phyloP scores from a whole-genome alignment of 495 filamentous ascomycete species.

The Pyrenopolyporus hunteri region DNA sequence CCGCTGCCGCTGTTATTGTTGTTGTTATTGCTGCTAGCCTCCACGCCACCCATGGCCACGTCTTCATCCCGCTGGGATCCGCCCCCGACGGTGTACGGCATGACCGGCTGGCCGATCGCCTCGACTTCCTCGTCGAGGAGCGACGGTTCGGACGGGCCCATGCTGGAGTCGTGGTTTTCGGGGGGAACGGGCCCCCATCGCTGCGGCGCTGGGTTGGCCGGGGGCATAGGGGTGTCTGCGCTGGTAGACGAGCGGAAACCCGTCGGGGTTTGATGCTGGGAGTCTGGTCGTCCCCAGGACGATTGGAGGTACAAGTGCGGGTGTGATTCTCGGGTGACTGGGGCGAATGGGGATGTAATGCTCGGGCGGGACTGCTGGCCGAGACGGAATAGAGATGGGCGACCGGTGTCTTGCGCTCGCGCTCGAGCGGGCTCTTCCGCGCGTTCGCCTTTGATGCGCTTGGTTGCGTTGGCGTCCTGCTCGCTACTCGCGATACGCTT shows the following conservation, averaged over 20 bases:
- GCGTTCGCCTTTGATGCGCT: background rate
- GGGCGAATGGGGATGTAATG: no score
- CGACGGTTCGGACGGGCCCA: background rate
- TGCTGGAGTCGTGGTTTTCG: no score
- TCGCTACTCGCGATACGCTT: background rate
- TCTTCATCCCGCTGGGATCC: background rate
- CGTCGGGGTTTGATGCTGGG: no score
- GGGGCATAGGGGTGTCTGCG: no score
- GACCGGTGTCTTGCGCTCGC: background rate
- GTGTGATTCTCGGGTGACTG: no score
- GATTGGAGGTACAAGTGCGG: no score
- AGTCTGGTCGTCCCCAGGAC: no score
- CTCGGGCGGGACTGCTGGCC: no score
- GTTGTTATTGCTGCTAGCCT: background rate
- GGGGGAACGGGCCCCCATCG: no score
- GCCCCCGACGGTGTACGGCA: background rate
- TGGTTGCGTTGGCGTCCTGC: background rate
- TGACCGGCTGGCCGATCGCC: background rate
- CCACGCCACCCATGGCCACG: slow-evolving; percentile 2
- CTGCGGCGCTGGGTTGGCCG: no score
- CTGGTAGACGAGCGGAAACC: no score
- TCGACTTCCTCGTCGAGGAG: background rate
- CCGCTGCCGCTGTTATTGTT: no score
- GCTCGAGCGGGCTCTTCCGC: background rate
- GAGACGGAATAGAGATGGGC: background rate